Conservation (phyloP, 2,329 filamentous ascomycete genomes). For the Verticillium longisporum region DNA sequence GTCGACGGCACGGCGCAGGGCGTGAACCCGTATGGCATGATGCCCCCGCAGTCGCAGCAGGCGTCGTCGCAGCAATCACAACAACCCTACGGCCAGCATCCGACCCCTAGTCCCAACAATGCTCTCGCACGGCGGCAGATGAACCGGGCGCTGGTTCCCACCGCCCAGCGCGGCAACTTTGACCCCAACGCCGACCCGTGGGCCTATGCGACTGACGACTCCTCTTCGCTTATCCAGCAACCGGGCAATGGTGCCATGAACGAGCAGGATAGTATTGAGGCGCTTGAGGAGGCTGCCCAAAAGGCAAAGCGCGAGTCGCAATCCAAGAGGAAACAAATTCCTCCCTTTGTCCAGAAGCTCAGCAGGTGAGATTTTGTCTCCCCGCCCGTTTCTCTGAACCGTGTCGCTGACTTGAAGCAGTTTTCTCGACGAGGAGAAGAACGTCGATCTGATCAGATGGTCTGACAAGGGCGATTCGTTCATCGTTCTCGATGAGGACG, state of each 20-base stretch:
- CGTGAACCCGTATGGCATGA: constrained; percentile 30
- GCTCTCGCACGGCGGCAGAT: constrained; percentile 45
- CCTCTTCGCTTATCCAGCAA: constrained; percentile 23
- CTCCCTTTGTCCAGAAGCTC: constrained; percentile 94
- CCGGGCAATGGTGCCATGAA: constrained; percentile 19
- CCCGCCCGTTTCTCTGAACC: neutral
- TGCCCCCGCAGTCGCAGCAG: constrained; percentile 26
- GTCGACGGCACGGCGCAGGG: constrained; percentile 25
- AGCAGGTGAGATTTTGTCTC: constrained; percentile 64
- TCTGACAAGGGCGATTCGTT: constrained; percentile 95
- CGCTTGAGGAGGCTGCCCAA: constrained; percentile 72
- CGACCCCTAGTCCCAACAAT: constrained; percentile 20
- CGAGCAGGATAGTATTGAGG: constrained; percentile 67
- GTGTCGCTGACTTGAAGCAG: constrained; percentile 35
- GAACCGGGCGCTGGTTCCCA: constrained; percentile 42
- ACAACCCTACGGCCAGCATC: constrained; percentile 17
- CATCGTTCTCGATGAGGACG: constrained; percentile 93
- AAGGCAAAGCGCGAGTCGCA: constrained; percentile 83
- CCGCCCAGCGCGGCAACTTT: constrained; percentile 29
- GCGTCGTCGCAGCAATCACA: constrained; percentile 20
- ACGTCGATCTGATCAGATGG: constrained; percentile 94
- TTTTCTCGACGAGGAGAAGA: constrained; percentile 88
- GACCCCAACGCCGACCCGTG: constrained; percentile 32
- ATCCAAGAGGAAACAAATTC: constrained; percentile 88
- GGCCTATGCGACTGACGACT: constrained; percentile 35